phyloP scores from a whole-genome alignment of 148 eudicot species.

The Heliosperma pusillum region DNA sequence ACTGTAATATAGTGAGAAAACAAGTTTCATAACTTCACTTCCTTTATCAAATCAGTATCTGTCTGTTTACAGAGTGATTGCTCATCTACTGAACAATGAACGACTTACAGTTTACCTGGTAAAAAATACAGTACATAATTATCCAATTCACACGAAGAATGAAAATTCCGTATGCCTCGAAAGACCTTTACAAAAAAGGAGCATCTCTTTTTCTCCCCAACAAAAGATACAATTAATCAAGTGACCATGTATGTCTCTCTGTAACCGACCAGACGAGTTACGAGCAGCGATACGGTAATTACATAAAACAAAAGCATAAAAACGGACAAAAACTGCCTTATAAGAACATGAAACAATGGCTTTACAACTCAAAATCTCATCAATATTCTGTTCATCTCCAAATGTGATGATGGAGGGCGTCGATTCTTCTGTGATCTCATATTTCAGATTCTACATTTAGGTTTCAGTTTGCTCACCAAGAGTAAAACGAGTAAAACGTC shows the following conservation, averaged over 20 bases:
- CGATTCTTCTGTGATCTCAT: slow-evolving; percentile 13
- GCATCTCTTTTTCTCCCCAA: slow-evolving; percentile 9
- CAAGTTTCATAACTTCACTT: background rate
- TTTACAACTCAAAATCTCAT: slow-evolving; percentile 14
- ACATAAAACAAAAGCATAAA: slow-evolving; percentile 25
- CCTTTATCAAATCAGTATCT: no score
- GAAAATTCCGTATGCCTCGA: slow-evolving; percentile 24
- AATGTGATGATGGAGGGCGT: slow-evolving; percentile 5
- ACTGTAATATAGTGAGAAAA: background rate
- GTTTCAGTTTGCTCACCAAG: slow-evolving; percentile 55
- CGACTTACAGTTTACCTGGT: background rate
- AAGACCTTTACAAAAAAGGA: slow-evolving; percentile 22
- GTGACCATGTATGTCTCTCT: slow-evolving; percentile 10
- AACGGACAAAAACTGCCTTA: slow-evolving; percentile 27
- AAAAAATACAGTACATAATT: background rate
- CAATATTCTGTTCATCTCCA: slow-evolving; percentile 2
- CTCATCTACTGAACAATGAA: background rate
- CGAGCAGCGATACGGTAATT: slow-evolving; percentile 16
- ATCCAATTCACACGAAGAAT: background rate
- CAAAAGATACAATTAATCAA: slow-evolving; percentile 16
- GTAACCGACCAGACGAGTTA: slow-evolving; percentile 11
- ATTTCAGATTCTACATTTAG: slow-evolving; percentile 35
- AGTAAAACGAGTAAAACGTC: slow-evolving; percentile 76
- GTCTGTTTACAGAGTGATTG: slow-evolving; percentile 3
- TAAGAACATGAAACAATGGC: slow-evolving; percentile 14